phyloP scores from a whole-genome alignment of 768 basidiomycete species.

The Coprinopsis sp. region DNA sequence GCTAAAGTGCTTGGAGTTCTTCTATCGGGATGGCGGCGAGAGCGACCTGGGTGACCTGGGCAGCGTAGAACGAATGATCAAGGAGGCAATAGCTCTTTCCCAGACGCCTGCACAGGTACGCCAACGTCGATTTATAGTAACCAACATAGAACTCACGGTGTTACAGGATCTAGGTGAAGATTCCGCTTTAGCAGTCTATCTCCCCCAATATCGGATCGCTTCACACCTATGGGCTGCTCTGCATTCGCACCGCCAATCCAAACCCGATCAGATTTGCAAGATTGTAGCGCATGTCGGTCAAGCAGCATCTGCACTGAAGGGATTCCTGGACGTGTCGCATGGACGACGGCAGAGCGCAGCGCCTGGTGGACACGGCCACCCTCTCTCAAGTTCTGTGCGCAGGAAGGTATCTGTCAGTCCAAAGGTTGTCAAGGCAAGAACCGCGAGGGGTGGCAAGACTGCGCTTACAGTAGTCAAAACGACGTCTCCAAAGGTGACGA shows the following conservation, averaged over 20 bases:
- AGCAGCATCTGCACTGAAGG: conserved; percentile 46
- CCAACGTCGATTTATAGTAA: no score
- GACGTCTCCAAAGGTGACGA: conserved; percentile 18
- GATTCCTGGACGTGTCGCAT: conserved; percentile 21
- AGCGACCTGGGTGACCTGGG: conserved; percentile 18
- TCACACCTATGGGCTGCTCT: conserved; percentile 68
- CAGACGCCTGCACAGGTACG: no score
- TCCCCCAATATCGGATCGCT: conserved; percentile 46
- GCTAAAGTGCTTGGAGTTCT: conserved; percentile 48
- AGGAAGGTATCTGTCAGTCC: conserved; percentile 14
- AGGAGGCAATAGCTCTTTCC: conserved; percentile 40
- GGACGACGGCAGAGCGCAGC: background rate
- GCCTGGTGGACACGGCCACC: conserved; percentile 5
- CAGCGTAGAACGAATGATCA: conserved; percentile 32
- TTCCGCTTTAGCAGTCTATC: conserved; percentile 25
- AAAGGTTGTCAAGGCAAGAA: conserved; percentile 16
- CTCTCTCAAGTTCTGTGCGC: background rate
- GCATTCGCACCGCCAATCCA: conserved; percentile 56
- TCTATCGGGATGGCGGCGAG: conserved; percentile 30
- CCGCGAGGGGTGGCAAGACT: background rate
- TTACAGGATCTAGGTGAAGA: conserved; percentile 34
- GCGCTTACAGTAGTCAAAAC: conserved; percentile 7
- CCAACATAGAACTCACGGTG: background rate
- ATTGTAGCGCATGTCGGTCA: conserved; percentile 51
- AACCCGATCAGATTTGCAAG: conserved; percentile 37